Evolutionary conservation across 2,329 filamentous ascomycete genomes (phyloP).

Genomic region (Monosporascus sp.): DNA sequence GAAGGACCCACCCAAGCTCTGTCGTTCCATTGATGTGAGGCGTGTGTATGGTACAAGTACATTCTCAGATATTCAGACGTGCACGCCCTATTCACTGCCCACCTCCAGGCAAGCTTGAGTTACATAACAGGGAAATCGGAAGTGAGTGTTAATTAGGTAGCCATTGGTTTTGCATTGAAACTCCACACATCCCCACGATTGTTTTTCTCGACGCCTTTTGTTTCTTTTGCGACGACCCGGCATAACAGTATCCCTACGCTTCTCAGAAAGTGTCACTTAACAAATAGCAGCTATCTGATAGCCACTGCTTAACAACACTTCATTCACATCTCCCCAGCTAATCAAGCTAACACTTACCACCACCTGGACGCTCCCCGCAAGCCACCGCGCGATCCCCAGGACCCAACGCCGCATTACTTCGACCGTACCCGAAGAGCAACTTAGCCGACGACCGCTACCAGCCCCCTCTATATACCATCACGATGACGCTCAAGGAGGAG

Average conservation of each 20-base stretch:
- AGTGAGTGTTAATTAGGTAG: background rate
- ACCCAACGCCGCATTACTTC: background rate
- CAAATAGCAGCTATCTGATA: background rate
- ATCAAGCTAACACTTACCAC: background rate
- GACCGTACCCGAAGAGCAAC: background rate
- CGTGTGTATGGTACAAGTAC: too few relatives aligned
- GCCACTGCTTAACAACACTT: background rate
- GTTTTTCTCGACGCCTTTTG: background rate
- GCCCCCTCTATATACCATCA: constrained; percentile 28
- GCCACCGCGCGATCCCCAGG: background rate
- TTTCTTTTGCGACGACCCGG: background rate
- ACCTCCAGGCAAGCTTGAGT: too few relatives aligned
- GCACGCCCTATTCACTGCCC: too few relatives aligned
- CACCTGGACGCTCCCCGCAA: background rate
- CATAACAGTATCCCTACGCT: background rate
- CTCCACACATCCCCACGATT: background rate
- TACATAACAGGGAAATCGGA: too few relatives aligned
- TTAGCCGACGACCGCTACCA: background rate
- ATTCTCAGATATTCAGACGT: too few relatives aligned
- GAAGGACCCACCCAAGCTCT: too few relatives aligned
- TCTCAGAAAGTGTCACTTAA: background rate
- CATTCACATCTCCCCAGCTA: background rate
- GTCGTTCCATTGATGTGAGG: too few relatives aligned
- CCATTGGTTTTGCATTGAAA: background rate
- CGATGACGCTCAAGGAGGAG: constrained; percentile 67